Conservation (phyloP, 306 rosid species). For the Sicyos baderoa region DNA sequence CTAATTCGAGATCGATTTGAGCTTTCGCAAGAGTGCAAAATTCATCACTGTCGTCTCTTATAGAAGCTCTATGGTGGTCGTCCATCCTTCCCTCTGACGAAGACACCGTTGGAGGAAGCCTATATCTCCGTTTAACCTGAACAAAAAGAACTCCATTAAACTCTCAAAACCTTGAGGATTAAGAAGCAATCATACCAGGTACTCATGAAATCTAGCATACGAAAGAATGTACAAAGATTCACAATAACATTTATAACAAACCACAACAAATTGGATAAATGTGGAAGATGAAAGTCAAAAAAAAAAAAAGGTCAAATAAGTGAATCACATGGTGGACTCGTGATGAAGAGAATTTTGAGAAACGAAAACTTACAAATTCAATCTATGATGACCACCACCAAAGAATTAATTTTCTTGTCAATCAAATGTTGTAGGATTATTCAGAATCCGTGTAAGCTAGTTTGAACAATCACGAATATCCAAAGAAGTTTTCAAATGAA, state of each 20-base stretch:
- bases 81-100: constrained; percentile 45
- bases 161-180: too few species aligned
- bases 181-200: neutral
- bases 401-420: too few species aligned
- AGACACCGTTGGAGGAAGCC: constrained; percentile 50
- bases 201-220: neutral
- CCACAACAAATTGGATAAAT: neutral
- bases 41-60: constrained; percentile 46
- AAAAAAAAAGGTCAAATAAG: too few species aligned
- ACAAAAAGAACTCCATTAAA: constrained; percentile 15
- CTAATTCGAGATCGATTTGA: constrained; percentile 69
- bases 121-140: constrained; percentile 77
- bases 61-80: constrained; percentile 47
- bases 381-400: too few species aligned
- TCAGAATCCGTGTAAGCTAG: too few species aligned
- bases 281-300: constrained; percentile 2
- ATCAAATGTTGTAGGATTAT: too few species aligned
- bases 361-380: too few species aligned
- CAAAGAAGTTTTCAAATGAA: neutral
- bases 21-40: constrained; percentile 37
- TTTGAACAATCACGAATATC: too few species aligned
- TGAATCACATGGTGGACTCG: too few species aligned
- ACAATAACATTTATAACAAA: neutral
- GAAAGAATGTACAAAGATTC: neutral
- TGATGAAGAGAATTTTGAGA: too few species aligned